phyloP scores from a whole-genome alignment of 2,329 filamentous ascomycete genomes.

The Aureobasidium pullulans region DNA sequence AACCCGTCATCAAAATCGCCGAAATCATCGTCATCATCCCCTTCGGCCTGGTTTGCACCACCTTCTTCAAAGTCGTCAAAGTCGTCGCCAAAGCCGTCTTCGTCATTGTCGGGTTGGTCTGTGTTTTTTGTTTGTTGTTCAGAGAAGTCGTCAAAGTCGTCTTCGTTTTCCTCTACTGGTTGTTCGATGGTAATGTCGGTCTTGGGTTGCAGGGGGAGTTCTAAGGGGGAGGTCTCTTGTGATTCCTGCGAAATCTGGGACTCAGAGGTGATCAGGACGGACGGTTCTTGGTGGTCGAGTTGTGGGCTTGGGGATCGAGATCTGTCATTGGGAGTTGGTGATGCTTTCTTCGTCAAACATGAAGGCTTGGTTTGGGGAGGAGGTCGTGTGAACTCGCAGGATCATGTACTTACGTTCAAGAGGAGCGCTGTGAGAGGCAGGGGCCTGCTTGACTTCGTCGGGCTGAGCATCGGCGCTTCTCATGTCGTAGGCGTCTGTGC shows the following conservation, averaged over 20 bases:
- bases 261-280: slow-evolving; percentile 5
- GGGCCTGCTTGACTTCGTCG: slow-evolving; percentile 47
- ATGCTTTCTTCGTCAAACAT: slow-evolving; percentile 55
- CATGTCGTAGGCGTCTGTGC: slow-evolving; percentile 50
- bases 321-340: slow-evolving; percentile 46
- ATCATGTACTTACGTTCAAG: slow-evolving; percentile 48
- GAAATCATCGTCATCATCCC: slow-evolving; percentile 39
- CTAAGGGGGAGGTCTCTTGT: slow-evolving; percentile 4
- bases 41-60: slow-evolving; percentile 28
- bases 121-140: slow-evolving; percentile 14
- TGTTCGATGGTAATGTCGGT: slow-evolving; percentile 20
- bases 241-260: not conserved
- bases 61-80: slow-evolving; percentile 58
- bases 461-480: slow-evolving; percentile 53
- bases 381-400: slow-evolving; percentile 2
- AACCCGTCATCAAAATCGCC: slow-evolving; percentile 45
- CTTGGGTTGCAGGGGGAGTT: slow-evolving; percentile 3
- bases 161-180: slow-evolving; percentile 43
- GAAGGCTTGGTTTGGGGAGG: slow-evolving; percentile 13
- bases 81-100: slow-evolving; percentile 64
- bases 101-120: slow-evolving; percentile 33
- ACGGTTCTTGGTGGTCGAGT: not conserved
- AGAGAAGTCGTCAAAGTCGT: slow-evolving; percentile 32
- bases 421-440: slow-evolving; percentile 37
- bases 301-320: slow-evolving; percentile 24